phyloP scores from a whole-genome alignment of 1,284 basidiomycete species.

The Spongispora temasekensis region DNA sequence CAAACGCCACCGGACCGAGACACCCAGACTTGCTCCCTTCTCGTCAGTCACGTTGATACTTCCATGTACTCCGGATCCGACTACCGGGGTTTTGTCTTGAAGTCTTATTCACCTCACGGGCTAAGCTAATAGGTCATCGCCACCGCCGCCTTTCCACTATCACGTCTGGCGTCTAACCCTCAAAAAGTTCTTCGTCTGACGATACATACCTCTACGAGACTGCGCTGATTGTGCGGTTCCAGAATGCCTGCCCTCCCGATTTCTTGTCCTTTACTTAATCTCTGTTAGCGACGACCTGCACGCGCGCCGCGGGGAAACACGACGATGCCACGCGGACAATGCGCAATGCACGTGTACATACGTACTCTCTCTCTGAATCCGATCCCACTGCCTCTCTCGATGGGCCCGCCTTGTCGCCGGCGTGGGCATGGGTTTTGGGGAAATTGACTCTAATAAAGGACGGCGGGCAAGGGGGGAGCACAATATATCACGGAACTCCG shows the following conservation, averaged over 20 bases:
- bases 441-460: too few species aligned
- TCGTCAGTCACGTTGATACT: too few species aligned
- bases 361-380: background rate
- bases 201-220: background rate
- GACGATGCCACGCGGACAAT: background rate
- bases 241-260: background rate
- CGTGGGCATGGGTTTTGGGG: background rate
- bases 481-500: too few species aligned
- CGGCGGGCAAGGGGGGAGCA: background rate
- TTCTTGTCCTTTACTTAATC: background rate
- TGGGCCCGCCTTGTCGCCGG: background rate
- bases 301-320: background rate
- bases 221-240: constrained; percentile 10
- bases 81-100: too few species aligned
- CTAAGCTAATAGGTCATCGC: too few species aligned
- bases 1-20: too few species aligned
- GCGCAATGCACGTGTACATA: constrained; percentile 1
- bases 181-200: background rate
- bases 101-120: too few species aligned
- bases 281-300: too few species aligned
- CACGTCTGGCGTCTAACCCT: too few species aligned
- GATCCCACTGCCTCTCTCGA: background rate
- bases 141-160: too few species aligned
- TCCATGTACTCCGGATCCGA: too few species aligned
- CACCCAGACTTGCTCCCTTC: too few species aligned